Conservation (phyloP, 768 basidiomycete species). For the Pleurotus citrinopileatus region DNA sequence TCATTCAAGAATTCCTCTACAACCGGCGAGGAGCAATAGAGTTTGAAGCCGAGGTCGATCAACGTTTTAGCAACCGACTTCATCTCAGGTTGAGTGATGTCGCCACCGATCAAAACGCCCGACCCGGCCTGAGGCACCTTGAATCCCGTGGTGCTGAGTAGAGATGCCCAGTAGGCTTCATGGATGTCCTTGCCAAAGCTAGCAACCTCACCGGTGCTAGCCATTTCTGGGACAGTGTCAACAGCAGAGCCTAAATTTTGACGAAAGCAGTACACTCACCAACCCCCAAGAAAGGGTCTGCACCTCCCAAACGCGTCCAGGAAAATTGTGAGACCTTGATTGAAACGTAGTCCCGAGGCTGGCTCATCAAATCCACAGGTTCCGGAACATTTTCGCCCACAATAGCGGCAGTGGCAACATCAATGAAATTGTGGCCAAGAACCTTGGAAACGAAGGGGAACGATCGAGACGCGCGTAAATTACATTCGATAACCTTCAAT, state of each 20-base stretch:
- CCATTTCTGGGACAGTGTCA: constrained; percentile 70
- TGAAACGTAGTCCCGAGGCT: constrained; percentile 85
- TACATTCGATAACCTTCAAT: constrained; percentile 99
- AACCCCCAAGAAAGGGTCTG: constrained; percentile 95
- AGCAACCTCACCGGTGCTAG: constrained; percentile 96
- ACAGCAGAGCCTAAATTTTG: neutral
- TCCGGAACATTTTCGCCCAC: constrained; percentile 83
- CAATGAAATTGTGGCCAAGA: constrained; percentile 95
- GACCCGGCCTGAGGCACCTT: constrained; percentile 81
- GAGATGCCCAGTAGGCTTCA: constrained; percentile 94
- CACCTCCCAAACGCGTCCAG: constrained; percentile 94
- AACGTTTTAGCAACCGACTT: constrained; percentile 74
- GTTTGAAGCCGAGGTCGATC: constrained; percentile 87
- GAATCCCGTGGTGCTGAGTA: constrained; percentile 96
- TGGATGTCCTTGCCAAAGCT: constrained; percentile 91
- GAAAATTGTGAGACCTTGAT: constrained; percentile 99
- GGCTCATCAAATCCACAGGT: constrained; percentile 88
- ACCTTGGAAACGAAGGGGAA: constrained; percentile 99
- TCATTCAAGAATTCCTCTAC: constrained; percentile 82
- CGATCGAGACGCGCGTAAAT: constrained; percentile 93
- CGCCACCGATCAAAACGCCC: constrained; percentile 92
- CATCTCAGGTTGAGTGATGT: constrained; percentile 87
- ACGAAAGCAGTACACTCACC: constrained; percentile 46
- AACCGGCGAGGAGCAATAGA: constrained; percentile 80
- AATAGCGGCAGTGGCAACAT: constrained; percentile 88